Conservation (phyloP, 108 stramenopile genomes). For the Nannochloropsis oceanica region DNA sequence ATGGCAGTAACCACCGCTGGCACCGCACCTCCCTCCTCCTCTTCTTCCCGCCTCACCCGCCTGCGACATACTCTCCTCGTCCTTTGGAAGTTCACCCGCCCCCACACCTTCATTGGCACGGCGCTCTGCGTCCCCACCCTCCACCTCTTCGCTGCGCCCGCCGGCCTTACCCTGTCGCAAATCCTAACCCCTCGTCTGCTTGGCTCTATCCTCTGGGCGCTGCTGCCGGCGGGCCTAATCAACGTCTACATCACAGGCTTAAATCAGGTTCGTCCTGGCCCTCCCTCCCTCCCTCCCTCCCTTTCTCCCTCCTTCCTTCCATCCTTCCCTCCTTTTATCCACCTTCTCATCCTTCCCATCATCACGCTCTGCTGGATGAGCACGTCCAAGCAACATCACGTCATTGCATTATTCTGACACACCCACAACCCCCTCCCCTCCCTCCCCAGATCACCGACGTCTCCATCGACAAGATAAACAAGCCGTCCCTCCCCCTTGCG, state of each 20-base stretch:
- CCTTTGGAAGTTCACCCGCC: slow-evolving; percentile 76
- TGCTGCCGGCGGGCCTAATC: slow-evolving; percentile 74
- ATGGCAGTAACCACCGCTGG: too few species aligned
- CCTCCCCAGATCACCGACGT: slow-evolving; percentile 60
- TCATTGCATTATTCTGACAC: too few species aligned
- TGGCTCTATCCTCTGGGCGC: slow-evolving; percentile 43
- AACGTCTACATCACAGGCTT: slow-evolving; percentile 91
- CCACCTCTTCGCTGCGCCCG: slow-evolving; percentile 55
- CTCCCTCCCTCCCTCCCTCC: too few species aligned
- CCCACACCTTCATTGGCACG: slow-evolving; percentile 87
- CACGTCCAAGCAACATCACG: too few species aligned
- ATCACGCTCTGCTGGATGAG: too few species aligned
- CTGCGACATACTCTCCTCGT: too few species aligned
- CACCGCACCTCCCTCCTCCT: too few species aligned
- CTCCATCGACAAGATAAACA: slow-evolving; percentile 89
- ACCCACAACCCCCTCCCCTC: not conserved
- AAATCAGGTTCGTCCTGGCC: slow-evolving; percentile 49
- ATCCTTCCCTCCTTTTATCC: not conserved
- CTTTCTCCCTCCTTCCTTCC: too few species aligned
- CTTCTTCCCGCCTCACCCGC: too few species aligned
- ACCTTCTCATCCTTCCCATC: not conserved
- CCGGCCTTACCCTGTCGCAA: not conserved
- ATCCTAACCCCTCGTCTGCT: not conserved
- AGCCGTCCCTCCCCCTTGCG: slow-evolving; percentile 77
- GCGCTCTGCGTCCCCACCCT: slow-evolving; percentile 80